These are phyloP conservation scores for Tremellales sp. DNA, from an alignment of 1,284 basidiomycete genomes.

Conservation along the genomic window DNA sequence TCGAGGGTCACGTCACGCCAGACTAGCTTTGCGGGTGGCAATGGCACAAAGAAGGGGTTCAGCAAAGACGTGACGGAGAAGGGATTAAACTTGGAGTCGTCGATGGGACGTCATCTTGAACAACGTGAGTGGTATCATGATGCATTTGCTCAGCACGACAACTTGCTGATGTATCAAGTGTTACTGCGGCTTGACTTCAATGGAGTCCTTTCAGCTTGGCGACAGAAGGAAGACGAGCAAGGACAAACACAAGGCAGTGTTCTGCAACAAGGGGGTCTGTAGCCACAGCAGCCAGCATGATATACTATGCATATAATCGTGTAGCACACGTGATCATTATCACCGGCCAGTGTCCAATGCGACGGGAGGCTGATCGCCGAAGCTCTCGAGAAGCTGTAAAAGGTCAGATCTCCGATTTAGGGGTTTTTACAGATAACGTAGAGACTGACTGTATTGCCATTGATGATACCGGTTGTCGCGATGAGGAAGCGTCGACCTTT, in stretches of 20 bases:
- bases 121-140: conserved; percentile 46
- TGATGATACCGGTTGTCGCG: conserved; percentile 83
- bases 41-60: conserved; percentile 7
- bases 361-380: conserved; percentile 30
- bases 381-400: conserved; percentile 29
- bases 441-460: conserved; percentile 52
- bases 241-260: too few relatives aligned
- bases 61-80: conserved; percentile 45
- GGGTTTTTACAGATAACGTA: neutral
- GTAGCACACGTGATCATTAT: too few relatives aligned
- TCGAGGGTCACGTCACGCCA: conserved; percentile 23
- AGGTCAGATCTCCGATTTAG: conserved; percentile 3
- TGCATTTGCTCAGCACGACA: neutral
- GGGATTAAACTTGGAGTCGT: conserved; percentile 51
- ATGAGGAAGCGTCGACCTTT: conserved; percentile 76
- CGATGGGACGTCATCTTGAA: conserved; percentile 74
- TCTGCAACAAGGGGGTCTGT: too few relatives aligned
- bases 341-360: conserved; percentile 16
- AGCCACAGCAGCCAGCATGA: too few relatives aligned
- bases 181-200: conserved; percentile 80
- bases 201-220: conserved; percentile 63
- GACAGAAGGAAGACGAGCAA: conserved; percentile 12
- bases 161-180: conserved; percentile 43
- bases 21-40: conserved; percentile 8
- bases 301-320: too few relatives aligned